A percentile compares a stretch with the other conserved stretches of the same genome.
phyloP scores from a whole-genome alignment of 2,329 filamentous ascomycete genomes.

The Neodidymelliopsis sp. region DNA sequence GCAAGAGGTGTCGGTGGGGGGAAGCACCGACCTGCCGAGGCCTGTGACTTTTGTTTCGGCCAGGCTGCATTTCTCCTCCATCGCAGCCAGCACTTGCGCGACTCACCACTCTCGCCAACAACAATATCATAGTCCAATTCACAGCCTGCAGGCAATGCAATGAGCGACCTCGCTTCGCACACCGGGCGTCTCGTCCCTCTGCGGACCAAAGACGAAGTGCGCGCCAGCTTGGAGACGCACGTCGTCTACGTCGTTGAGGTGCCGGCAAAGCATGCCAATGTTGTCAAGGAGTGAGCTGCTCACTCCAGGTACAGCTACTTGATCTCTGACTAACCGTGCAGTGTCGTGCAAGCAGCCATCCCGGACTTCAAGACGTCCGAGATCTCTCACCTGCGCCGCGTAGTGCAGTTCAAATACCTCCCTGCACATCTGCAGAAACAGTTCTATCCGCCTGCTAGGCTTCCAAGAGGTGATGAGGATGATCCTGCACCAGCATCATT shows the following conservation, averaged over 20 bases:
- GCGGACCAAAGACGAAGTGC: slow-evolving; percentile 60
- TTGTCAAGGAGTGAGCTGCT: slow-evolving; percentile 71
- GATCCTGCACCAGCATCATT: slow-evolving; percentile 38
- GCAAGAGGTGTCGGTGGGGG: slow-evolving; percentile 7
- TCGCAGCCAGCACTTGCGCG: slow-evolving; percentile 3
- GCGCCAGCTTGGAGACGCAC: slow-evolving; percentile 60
- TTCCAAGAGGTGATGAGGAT: slow-evolving; percentile 46
- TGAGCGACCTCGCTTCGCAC: slow-evolving; percentile 31
- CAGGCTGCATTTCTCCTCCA: slow-evolving; percentile 2
- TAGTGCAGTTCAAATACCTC: slow-evolving; percentile 74
- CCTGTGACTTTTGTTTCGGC: slow-evolving; percentile 13
- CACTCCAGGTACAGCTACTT: slow-evolving; percentile 17
- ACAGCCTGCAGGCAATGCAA: slow-evolving; percentile 30
- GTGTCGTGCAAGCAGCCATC: slow-evolving; percentile 55
- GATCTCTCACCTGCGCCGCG: slow-evolving; percentile 72
- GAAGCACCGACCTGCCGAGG: slow-evolving; percentile 19
- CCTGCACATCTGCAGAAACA: slow-evolving; percentile 64
- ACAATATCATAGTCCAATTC: slow-evolving; percentile 8
- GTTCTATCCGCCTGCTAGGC: slow-evolving; percentile 42
- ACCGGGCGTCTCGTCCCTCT: slow-evolving; percentile 48
- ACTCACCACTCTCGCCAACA: slow-evolving; percentile 11
- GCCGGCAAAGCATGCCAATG: slow-evolving; percentile 74
- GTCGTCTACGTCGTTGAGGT: slow-evolving; percentile 75
- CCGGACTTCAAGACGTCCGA: slow-evolving; percentile 54
- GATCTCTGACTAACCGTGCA: slow-evolving; percentile 39